Conservation (phyloP, 768 basidiomycete genomes). For the Phlebiopsis flavidoalba region DNA sequence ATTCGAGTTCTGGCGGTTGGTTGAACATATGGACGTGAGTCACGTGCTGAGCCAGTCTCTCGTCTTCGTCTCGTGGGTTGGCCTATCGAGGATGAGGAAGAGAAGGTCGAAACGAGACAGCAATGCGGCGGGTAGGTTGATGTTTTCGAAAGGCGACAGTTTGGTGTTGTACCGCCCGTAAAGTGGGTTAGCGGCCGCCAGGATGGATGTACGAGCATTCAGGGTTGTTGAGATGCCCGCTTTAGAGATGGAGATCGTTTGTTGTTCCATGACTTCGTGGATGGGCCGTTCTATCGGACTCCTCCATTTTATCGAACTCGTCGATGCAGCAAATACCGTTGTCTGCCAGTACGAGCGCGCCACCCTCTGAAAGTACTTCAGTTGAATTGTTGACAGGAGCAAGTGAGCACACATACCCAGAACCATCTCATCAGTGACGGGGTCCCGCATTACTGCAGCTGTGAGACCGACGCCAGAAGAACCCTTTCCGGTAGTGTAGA, state of each 20-base stretch:
- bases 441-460: conserved; percentile 98
- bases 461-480: conserved; percentile 98
- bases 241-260: conserved; percentile 99
- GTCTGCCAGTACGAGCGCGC: conserved; percentile 97
- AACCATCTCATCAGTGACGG: conserved; percentile 99
- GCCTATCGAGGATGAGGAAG: conserved; percentile 96
- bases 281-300: conserved; percentile 95
- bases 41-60: conserved; percentile 93
- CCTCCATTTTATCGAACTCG: conserved; percentile 99
- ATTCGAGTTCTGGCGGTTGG: conserved; percentile 77
- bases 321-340: conserved; percentile 99
- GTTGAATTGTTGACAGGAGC: background rate
- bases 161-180: conserved; percentile 99
- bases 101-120: conserved; percentile 94
- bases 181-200: conserved; percentile 96
- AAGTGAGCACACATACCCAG: conserved; percentile 56
- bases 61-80: conserved; percentile 91
- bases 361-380: conserved; percentile 68
- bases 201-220: conserved; percentile 94
- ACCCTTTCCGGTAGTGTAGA: conserved; percentile 98
- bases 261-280: conserved; percentile 99
- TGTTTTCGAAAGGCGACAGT: conserved; percentile 96
- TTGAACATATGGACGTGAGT: conserved; percentile 98
- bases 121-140: conserved; percentile 96
- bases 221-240: conserved; percentile 98